phyloP scores from a whole-genome alignment of 2,329 filamentous ascomycete species.

The Sclerotinia borealis region DNA sequence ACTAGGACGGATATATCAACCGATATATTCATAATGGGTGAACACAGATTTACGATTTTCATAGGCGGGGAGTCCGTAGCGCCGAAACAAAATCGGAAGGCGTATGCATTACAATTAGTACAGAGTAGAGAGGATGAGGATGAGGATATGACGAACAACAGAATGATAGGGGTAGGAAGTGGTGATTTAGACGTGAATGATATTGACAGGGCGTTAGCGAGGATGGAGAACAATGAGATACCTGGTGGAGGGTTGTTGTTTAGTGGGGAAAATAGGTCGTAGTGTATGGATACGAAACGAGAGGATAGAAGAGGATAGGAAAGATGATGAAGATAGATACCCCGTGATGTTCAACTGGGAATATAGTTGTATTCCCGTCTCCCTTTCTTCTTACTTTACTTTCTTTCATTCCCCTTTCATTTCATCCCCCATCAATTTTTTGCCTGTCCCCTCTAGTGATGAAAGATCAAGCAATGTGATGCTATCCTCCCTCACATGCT shows the following conservation, averaged over 20 bases:
- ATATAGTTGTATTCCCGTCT: not conserved
- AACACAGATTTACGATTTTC: slow-evolving; percentile 30
- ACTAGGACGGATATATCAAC: slow-evolving; percentile 15
- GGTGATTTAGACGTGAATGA: slow-evolving; percentile 54
- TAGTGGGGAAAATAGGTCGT: slow-evolving; percentile 39
- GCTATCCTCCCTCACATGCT: too few species aligned
- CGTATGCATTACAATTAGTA: slow-evolving; percentile 19
- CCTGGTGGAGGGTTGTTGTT: slow-evolving; percentile 19
- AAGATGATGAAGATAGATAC: slow-evolving; percentile 7
- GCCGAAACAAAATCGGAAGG: slow-evolving; percentile 4
- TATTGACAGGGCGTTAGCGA: slow-evolving; percentile 54
- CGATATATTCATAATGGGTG: slow-evolving; percentile 30
- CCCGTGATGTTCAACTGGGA: not conserved
- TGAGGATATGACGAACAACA: slow-evolving; percentile 10
- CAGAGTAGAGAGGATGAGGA: slow-evolving; percentile 22
- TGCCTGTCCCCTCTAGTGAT: not conserved
- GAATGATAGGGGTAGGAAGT: not conserved
- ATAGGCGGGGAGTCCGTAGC: slow-evolving; percentile 16
- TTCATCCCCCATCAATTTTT: not conserved
- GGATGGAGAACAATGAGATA: slow-evolving; percentile 39
- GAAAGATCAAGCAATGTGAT: not conserved
- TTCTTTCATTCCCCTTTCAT: not conserved
- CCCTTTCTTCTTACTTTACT: not conserved
- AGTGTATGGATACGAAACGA: slow-evolving; percentile 17
- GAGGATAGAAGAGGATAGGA: slow-evolving; percentile 16